Base-by-base conservation (phyloP, 1,284 basidiomycete species). In the Puccinia coronata region DNA sequence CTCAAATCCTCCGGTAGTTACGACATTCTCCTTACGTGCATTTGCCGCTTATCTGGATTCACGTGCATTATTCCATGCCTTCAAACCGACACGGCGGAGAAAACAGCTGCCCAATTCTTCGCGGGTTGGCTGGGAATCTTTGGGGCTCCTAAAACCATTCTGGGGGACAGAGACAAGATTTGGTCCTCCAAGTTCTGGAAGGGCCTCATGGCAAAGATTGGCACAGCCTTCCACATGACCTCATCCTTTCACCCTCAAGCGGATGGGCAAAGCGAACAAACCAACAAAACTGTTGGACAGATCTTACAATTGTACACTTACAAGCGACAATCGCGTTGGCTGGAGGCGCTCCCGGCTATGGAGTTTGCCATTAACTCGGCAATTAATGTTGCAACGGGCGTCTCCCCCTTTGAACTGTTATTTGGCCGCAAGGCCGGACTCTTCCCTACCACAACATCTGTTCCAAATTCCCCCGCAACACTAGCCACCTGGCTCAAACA, bases 211-310 rank as follows among this genome's bases (percentile, higher is more conserved):
- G 0, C 0, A 1, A 6, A 34, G 6, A 5, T 73, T 2, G 14
- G 23, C 3, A 73, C 34, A 1, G 18, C 51, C 2, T 31, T 73
- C 0, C 43, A 73, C 36, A 16, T 72, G 25, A 49, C 16, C 23
- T 49, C 41, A 2, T 20, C 36, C 18, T 85, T 80, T 72, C 85
- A 84, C 83, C 84, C 84, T 0, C 55, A 85, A 84, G 57, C 39
- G 39, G 20, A 72, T 84, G 9, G 73, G 83, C 0, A 84, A 84
- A 11, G 69, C 83, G 9, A 83, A 59, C 51, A 59, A 65, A 43
- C 71, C 6, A 82, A 83, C 61, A 87, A 87, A 59, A 87, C 86
- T 0, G 77, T 88, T 0, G 85, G 82, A 0, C 87, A 55, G 59
- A 69, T 81, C 23, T 49, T 84, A n/a, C n/a, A n/a, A n/a, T 0